Conservation (phyloP, 192 early-diverging fungal genomes). For the Polychytrium aggregatum region DNA sequence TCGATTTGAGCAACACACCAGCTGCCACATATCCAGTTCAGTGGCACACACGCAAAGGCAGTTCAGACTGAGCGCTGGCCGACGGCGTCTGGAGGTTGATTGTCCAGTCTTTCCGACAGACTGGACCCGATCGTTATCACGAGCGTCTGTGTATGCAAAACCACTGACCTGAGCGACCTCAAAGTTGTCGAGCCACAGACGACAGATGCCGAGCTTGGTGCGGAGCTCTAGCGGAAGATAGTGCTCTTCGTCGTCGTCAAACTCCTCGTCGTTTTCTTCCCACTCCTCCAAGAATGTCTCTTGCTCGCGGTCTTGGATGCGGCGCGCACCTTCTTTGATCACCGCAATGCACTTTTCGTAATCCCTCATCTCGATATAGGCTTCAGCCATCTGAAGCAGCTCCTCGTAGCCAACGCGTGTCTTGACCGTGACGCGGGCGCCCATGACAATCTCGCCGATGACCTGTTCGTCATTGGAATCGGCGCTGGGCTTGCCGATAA, state of each 20-base stretch:
- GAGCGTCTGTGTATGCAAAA: no score
- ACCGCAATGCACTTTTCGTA: slow-evolving; percentile 59
- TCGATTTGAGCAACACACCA: no score
- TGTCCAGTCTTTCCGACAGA: no score
- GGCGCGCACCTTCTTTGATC: slow-evolving; percentile 59
- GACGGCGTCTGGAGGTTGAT: no score
- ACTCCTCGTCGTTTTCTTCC: slow-evolving; percentile 49
- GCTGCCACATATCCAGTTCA: no score
- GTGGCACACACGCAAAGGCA: no score
- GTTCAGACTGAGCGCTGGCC: no score
- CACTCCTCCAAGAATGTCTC: slow-evolving; percentile 21
- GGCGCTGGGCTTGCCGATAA: slow-evolving; percentile 15
- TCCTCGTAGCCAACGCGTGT: slow-evolving; percentile 64
- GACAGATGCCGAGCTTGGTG: slow-evolving; percentile 71
- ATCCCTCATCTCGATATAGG: slow-evolving; percentile 69
- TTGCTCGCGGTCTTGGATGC: slow-evolving; percentile 10
- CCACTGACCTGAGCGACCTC: slow-evolving; percentile 62
- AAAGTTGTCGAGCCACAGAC: slow-evolving; percentile 55
- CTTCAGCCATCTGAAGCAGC: slow-evolving; percentile 74
- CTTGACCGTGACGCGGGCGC: neutral
- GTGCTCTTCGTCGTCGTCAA: slow-evolving; percentile 28
- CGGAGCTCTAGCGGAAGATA: slow-evolving; percentile 74
- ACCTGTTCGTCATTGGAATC: slow-evolving; percentile 8
- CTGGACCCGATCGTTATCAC: no score
- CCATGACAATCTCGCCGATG: neutral